These are phyloP conservation scores for Trichosporon sp. DNA, from an alignment of 1,284 basidiomycete genomes.

Conservation along the genomic window DNA sequence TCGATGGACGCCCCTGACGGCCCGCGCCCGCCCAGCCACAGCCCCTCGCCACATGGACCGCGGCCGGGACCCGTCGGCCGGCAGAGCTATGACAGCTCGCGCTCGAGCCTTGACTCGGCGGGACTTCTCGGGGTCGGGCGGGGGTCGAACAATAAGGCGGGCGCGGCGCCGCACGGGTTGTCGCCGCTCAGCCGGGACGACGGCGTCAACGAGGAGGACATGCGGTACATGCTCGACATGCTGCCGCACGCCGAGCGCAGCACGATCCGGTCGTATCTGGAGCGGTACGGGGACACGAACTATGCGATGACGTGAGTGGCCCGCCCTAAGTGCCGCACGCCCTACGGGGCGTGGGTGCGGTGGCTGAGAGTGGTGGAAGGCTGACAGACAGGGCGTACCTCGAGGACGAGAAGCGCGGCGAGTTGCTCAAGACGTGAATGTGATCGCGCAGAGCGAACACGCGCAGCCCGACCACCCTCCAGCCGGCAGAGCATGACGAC, in stretches of 20 bases:
- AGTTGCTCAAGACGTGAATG: constrained; percentile 47
- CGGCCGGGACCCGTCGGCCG: constrained; percentile 3
- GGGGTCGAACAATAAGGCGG: not conserved
- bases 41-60: constrained; percentile 10
- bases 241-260: constrained; percentile 69
- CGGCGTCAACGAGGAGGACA: constrained; percentile 28
- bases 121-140: constrained; percentile 1
- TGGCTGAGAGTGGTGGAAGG: not conserved
- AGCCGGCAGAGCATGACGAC: no score
- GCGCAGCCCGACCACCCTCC: no score
- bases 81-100: constrained; percentile 9
- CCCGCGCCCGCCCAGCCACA: constrained; percentile 2
- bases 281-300: constrained; percentile 66
- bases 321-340: no score
- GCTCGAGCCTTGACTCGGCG: constrained; percentile 10
- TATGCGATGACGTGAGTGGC: constrained; percentile 61
- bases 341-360: not conserved
- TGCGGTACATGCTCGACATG: constrained; percentile 67
- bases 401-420: constrained; percentile 77
- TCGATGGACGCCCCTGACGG: constrained; percentile 7
- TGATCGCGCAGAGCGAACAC: no score
- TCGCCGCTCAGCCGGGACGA: constrained; percentile 12
- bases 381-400: constrained; percentile 61
- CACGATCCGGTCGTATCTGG: constrained; percentile 67
- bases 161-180: constrained; percentile 4